A percentile compares a stretch with the other conserved stretches of the same genome.
Evolutionary conservation across 1,139 yeast genomes (phyloP).

Genomic region (Hyphopichia khmerensis): DNA sequence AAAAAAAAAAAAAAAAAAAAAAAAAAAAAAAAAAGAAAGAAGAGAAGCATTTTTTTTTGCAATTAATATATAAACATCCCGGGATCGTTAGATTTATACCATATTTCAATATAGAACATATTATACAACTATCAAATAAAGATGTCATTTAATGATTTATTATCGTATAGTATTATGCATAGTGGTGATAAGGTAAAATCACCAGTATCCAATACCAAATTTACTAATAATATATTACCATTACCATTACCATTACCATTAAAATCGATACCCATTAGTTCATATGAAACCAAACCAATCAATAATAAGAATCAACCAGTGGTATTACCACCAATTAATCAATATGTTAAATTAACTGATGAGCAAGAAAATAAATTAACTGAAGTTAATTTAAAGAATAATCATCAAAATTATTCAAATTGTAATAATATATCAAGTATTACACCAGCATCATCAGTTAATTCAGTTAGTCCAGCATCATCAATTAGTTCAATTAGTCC

Average conservation of each 20-base stretch:
- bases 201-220: background rate
- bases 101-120: no score
- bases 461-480: slow-evolving; percentile 2
- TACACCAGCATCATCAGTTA: slow-evolving; percentile 10
- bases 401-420: slow-evolving; percentile 2
- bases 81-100: background rate
- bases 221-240: background rate
- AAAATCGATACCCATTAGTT: background rate
- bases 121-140: background rate
- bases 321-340: slow-evolving; percentile 4
- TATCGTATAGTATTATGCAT: slow-evolving; percentile 37
- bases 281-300: background rate
- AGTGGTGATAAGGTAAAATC: slow-evolving; percentile 12
- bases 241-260: slow-evolving; percentile 3
- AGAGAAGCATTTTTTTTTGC: slow-evolving; percentile 4
- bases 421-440: background rate
- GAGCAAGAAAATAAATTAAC: slow-evolving; percentile 7
- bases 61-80: background rate
- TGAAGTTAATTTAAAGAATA: slow-evolving; percentile 8
- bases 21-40: background rate
- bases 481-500: slow-evolving; percentile 8
- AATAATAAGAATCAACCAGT: background rate
- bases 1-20: background rate
- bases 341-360: background rate
- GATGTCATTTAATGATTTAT: slow-evolving; percentile 30